Conservation (phyloP, 1,139 yeast genomes). For the Saccharomyces hybrid region DNA sequence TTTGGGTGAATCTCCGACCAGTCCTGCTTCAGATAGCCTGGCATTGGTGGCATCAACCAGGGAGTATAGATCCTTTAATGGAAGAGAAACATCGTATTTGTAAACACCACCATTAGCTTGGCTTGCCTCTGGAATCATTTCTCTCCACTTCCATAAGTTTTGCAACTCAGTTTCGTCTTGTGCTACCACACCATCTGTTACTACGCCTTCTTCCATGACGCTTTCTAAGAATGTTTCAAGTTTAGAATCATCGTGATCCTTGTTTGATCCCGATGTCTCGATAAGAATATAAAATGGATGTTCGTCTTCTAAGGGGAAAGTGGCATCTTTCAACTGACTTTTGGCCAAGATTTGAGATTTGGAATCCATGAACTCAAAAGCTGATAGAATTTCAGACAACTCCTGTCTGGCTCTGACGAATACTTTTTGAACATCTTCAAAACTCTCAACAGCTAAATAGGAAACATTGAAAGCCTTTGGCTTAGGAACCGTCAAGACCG, state of each 20-base stretch:
- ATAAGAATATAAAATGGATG: constrained; percentile 85
- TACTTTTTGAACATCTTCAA: constrained; percentile 76
- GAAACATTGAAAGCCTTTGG: constrained; percentile 85
- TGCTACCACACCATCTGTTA: constrained; percentile 88
- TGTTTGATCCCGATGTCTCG: constrained; percentile 90
- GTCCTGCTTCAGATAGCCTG: constrained; percentile 46
- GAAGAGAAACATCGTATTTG: constrained; percentile 89
- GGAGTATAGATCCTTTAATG: constrained; percentile 67
- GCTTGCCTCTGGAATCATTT: constrained; percentile 82
- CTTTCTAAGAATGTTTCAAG: constrained; percentile 72
- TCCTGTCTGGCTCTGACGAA: constrained; percentile 74
- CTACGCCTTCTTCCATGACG: constrained; percentile 76
- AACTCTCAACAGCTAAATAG: constrained; percentile 72
- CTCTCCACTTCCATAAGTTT: constrained; percentile 92
- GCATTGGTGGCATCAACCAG: constrained; percentile 67
- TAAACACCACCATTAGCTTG: constrained; percentile 87
- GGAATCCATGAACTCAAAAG: constrained; percentile 90
- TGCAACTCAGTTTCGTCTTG: constrained; percentile 81
- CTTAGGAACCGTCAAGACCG: constrained; percentile 82
- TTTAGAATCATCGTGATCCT: constrained; percentile 74
- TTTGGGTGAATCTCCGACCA: constrained; percentile 50
- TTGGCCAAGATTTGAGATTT: constrained; percentile 35
- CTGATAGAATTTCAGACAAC: constrained; percentile 78
- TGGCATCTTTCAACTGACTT: constrained; percentile 37
- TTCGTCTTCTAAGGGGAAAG: constrained; percentile 69